A percentile compares a stretch with the other conserved stretches of the same genome.
Evolutionary conservation across 1,139 yeast genomes (phyloP).

Genomic region (Scheffersomyces cryptocercus): DNA sequence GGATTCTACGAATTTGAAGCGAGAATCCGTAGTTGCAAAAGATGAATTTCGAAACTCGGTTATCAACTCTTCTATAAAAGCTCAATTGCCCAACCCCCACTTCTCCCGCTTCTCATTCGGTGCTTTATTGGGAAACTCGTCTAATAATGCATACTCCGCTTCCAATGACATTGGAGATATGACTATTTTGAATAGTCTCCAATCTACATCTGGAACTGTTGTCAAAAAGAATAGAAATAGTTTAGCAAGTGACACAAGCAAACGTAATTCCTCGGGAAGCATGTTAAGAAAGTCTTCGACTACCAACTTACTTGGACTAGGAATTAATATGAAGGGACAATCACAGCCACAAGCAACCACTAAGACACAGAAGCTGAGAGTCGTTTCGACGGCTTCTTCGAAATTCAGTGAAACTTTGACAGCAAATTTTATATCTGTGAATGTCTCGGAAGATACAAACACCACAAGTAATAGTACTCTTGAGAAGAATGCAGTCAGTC

Average conservation of each 20-base stretch:
- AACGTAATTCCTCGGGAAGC: slow-evolving; percentile 2
- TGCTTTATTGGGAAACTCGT: slow-evolving; percentile 23
- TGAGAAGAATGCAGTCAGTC: slow-evolving; percentile 14
- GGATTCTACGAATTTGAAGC: not conserved
- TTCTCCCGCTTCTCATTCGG: slow-evolving; percentile 48
- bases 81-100: slow-evolving; percentile 38
- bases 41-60: not conserved
- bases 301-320: slow-evolving; percentile 33
- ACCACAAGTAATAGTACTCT: slow-evolving; percentile 16
- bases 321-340: slow-evolving; percentile 21
- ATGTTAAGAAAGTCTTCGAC: slow-evolving; percentile 26
- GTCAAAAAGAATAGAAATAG: slow-evolving; percentile 19
- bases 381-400: slow-evolving; percentile 5
- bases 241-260: slow-evolving; percentile 6
- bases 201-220: slow-evolving; percentile 32
- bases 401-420: not conserved
- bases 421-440: slow-evolving; percentile 23
- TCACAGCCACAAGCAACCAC: slow-evolving; percentile 2
- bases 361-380: slow-evolving; percentile 2
- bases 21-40: not conserved
- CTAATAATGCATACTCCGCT: slow-evolving; percentile 13
- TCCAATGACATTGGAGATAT: slow-evolving; percentile 28
- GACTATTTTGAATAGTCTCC: slow-evolving; percentile 27
- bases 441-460: slow-evolving; percentile 20
- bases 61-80: not conserved